Evolutionary conservation across 2,329 filamentous ascomycete genomes (phyloP), one percentile per base, ranked within the genome.

Genomic region (Aspergillus ustus): DNA sequence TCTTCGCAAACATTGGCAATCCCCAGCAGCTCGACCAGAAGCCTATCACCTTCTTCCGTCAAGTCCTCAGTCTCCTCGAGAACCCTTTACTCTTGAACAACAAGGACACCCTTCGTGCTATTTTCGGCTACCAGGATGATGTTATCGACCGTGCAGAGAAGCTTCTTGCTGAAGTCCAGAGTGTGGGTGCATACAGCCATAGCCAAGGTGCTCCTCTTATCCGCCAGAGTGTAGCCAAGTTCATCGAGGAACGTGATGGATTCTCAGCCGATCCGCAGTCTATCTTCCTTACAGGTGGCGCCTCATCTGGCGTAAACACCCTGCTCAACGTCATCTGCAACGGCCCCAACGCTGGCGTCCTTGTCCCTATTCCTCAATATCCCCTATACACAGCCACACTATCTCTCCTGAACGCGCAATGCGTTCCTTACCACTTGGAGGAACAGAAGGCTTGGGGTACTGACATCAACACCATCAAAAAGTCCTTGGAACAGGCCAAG

Each of bases 1-100:
- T 99, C 81, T 93, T 91, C 66, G 95, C 95, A 80, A 99, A 99
- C 82, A 99, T 99, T 74, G 95, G 95, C 75, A 99, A 99, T 83
- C 95, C 95, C 4, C 95, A 99, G 81, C 95, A 99, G 81, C 88
- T 99, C 66, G 95, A 97, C 81, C 95, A 99, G 85, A 96, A 98
- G 84, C 95, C 95, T 73, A 94, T 99, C 73, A 99, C 95, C 69
- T 99, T 97, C 85, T 97, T 99, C 87, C 89, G 95, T 70, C 94
- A 99, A 82, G 95, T 99, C 29, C 86, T 95, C 72, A 96, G 92
- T 80, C 79, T 99, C 65, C 80, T 98, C 62, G 95, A 99, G 84
- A 93, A 98, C 82, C 95, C 95, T 0, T 77, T 83, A 60, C 83
- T 99, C 37, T 84, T 99, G 63, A 85, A 97, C 73, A 89, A 96